Base-by-base conservation (phyloP, 2,329 filamentous ascomycete species). In the Penicillium sp. region DNA sequence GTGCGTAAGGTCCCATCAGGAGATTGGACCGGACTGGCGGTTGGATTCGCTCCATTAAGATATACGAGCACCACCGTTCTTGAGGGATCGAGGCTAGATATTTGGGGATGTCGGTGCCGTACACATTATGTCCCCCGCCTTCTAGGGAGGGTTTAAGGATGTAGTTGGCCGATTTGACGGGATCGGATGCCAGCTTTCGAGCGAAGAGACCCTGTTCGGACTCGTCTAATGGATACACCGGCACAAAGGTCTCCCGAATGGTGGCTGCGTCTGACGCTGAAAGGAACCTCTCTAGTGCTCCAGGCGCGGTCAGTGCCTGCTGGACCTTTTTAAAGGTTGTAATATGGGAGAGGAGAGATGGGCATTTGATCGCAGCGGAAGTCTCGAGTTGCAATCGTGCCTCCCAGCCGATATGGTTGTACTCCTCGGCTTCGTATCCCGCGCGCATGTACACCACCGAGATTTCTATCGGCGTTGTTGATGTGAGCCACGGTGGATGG, bases 71-170 rank as follows among this genome's bases (percentile, higher is more conserved):
- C 75, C 74, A 78, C 41, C 67, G 27, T 16, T 68, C 55, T 18
- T 66, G 40, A 3, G 69, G 62, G 4, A 72, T 51, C 0, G 46
- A 54, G 2, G 61, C 52, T 6, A 81, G 65, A 55, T 76, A 76
- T 0, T 46, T 58, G 0, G 72, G 73, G 7, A 81, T 79, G 14
- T 73, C 72, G 9, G 63, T 50, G 7, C 77, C 71, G 56, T 77
- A 78, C 14, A 79, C 56, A 60, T 81, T 80, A 54, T 81, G 68
- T 0, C 76, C 77, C 3, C 79, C 79, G 4, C 78, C 79, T 64
- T 81, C 78, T 0, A 77, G 66, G 11, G 75, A 79, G 1, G 78
- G 78, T 63, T 81, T 81, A 6, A 80, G 67, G 6, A 81, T 71
- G 54, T 76, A 75, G 24, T 72, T 56, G 13, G 44, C 52, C 2